phyloP scores from a whole-genome alignment of 352 stramenopile species.

The Thalassiosira livingstoniorum region DNA sequence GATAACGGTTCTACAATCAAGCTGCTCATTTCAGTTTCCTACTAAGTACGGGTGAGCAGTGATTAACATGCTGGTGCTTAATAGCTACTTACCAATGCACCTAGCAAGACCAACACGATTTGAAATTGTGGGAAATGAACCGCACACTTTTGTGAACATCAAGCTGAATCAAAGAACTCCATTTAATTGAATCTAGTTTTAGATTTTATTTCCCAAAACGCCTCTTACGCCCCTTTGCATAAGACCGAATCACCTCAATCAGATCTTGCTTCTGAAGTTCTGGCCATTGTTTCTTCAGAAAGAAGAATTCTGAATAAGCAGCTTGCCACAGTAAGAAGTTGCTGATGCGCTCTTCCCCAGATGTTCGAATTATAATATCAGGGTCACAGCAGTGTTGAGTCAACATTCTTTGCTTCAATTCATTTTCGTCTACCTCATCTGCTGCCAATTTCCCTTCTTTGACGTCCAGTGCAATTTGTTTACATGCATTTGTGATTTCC shows the following conservation, averaged over 20 bases:
- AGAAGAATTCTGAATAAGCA: slow-evolving; percentile 98
- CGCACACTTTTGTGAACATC: not conserved
- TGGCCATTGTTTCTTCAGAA: slow-evolving; percentile 96
- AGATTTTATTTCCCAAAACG: slow-evolving; percentile 81
- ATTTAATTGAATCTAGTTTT: no score
- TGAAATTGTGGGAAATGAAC: not conserved
- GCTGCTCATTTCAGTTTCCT: not conserved
- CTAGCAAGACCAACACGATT: no score
- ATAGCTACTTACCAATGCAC: no score
- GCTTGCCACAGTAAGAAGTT: slow-evolving; percentile 99
- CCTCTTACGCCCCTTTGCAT: slow-evolving; percentile 70
- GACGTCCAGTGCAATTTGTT: slow-evolving; percentile 90
- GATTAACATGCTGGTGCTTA: no score
- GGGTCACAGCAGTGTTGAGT: slow-evolving; percentile 70
- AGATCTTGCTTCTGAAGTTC: slow-evolving; percentile 86
- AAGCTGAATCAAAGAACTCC: not conserved
- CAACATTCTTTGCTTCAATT: slow-evolving; percentile 81
- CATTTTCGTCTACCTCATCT: slow-evolving; percentile 88
- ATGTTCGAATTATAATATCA: slow-evolving; percentile 96
- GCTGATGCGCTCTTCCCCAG: slow-evolving; percentile 94
- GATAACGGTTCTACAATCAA: not conserved
- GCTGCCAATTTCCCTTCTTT: slow-evolving; percentile 79
- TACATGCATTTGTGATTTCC: slow-evolving; percentile 93
- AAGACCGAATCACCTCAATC: slow-evolving; percentile 73
- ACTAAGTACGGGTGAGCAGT: no score